Evolutionary conservation across 2,329 filamentous ascomycete species (phyloP).

Genomic region (Neonectria punicea): DNA sequence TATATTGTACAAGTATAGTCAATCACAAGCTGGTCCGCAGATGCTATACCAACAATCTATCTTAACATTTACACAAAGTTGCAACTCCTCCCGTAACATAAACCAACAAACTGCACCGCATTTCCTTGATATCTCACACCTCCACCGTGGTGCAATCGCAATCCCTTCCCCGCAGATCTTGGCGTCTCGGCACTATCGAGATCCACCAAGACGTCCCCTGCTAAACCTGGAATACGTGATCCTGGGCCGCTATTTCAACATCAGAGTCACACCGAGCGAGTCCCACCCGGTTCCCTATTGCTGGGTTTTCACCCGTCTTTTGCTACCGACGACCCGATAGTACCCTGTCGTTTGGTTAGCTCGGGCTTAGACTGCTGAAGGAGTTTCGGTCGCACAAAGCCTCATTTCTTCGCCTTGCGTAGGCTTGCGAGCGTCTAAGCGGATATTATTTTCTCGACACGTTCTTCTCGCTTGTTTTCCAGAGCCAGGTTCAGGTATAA

Average conservation of each 20-base stretch:
- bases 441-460: not conserved
- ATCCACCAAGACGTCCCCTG: constrained; percentile 21
- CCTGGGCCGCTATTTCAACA: constrained; percentile 32
- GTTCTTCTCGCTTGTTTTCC: not conserved
- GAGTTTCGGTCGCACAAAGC: constrained; percentile 7
- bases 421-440: not conserved
- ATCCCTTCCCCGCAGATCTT: constrained; percentile 17
- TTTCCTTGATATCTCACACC: not conserved
- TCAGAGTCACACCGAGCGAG: constrained; percentile 19
- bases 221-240: constrained; percentile 30
- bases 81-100: not conserved
- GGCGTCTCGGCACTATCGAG: constrained; percentile 15
- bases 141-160: not conserved
- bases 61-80: no score
- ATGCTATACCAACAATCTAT: not conserved
- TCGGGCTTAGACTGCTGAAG: not conserved
- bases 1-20: not conserved
- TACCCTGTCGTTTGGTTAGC: not conserved
- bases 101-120: not conserved
- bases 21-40: not conserved
- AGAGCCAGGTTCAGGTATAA: not conserved
- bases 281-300: constrained; percentile 20
- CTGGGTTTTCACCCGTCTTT: constrained; percentile 8
- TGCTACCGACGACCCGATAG: constrained; percentile 22
- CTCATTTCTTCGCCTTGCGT: not conserved